phyloP scores from a whole-genome alignment of 2,329 filamentous ascomycete genomes.

The Colletotrichum sp. region DNA sequence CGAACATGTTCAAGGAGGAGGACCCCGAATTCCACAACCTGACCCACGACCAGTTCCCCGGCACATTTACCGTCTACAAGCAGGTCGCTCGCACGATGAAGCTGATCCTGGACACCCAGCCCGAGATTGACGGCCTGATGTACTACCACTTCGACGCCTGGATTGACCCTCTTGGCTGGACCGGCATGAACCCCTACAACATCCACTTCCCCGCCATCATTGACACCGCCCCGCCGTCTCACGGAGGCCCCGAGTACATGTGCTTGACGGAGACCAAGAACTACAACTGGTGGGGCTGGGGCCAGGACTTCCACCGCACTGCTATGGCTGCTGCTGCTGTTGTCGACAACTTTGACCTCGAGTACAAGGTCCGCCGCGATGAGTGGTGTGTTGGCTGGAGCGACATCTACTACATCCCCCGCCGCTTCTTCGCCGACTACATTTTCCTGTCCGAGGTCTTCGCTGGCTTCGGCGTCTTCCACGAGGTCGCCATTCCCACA shows the following conservation, averaged over 20 bases:
- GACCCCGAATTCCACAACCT: constrained; percentile 24
- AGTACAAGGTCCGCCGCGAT: constrained; percentile 24
- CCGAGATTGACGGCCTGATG: constrained; percentile 32
- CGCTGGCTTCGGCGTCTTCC: constrained; percentile 26
- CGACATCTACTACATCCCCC: constrained; percentile 37
- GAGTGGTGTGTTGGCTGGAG: constrained; percentile 36
- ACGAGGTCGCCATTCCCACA: constrained; percentile 35
- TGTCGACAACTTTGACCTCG: constrained; percentile 21
- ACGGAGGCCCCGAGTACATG: constrained; percentile 23
- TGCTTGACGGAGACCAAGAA: constrained; percentile 23
- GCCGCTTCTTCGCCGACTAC: constrained; percentile 34
- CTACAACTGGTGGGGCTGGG: constrained; percentile 27
- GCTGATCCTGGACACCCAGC: constrained; percentile 28
- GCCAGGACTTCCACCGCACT: constrained; percentile 19
- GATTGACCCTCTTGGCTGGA: constrained; percentile 32
- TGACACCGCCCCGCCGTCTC: constrained; percentile 18
- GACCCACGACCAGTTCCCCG: constrained; percentile 30
- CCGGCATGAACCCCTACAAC: constrained; percentile 27
- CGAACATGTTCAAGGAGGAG: constrained; percentile 19
- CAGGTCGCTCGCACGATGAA: constrained; percentile 32
- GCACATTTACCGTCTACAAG: constrained; percentile 24
- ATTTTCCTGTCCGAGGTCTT: constrained; percentile 31
- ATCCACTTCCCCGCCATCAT: constrained; percentile 30
- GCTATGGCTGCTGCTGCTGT: constrained; percentile 20
- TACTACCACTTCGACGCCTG: constrained; percentile 38